These are phyloP conservation scores for Paramecium sexaurelia DNA, from an alignment of 73 alveolate species.

Conservation along the genomic window DNA sequence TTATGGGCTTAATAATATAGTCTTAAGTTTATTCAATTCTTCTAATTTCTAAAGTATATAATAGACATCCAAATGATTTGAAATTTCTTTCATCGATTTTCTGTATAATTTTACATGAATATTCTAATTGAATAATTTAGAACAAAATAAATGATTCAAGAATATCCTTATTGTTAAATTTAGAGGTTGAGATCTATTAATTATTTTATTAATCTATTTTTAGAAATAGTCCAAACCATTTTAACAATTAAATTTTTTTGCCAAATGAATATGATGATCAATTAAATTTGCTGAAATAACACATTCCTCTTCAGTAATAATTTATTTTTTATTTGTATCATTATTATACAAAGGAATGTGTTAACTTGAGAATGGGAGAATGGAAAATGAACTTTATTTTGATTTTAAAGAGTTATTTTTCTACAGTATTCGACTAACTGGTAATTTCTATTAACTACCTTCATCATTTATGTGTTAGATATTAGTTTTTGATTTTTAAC, in stretches of 20 bases:
- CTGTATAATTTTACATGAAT: neutral
- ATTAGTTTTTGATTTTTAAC: neutral
- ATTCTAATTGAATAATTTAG: neutral
- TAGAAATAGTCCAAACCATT: conserved; percentile 35
- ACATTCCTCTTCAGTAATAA: neutral
- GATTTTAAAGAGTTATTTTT: neutral
- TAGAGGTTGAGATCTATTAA: conserved; percentile 6
- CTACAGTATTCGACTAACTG: neutral
- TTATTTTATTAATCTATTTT: neutral
- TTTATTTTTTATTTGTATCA: neutral
- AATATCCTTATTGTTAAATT: neutral
- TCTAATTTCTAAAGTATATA: neutral
- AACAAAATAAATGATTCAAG: neutral
- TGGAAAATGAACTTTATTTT: neutral
- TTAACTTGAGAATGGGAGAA: neutral
- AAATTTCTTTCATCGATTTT: conserved; percentile 7
- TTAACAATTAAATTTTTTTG: conserved; percentile 21
- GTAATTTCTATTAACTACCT: neutral
- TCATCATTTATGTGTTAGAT: neutral
- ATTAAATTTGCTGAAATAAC: neutral
- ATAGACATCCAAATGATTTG: neutral
- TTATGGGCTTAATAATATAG: neutral
- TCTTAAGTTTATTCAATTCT: neutral
- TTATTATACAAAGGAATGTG: neutral
- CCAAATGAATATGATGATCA: neutral